Evolutionary conservation across 257 asterid genomes (phyloP), one percentile per base, ranked within the genome.

Genomic region (Fraxinus cuspidata): DNA sequence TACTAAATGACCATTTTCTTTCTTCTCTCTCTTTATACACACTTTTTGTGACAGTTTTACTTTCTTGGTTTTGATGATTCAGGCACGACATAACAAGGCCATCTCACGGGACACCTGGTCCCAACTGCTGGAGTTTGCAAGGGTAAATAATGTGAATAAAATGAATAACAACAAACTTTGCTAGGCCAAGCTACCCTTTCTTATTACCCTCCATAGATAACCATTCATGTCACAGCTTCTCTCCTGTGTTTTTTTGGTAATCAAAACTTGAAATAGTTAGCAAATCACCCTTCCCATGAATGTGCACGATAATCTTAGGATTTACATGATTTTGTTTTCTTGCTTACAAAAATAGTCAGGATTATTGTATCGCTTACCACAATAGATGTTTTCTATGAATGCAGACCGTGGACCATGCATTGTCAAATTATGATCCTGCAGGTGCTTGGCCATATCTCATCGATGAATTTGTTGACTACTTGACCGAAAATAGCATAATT

Each of bases 381-480:
- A 35, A 25, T n/a, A 56, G 35, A 13, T 34, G 7, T 28, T 75
- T 29, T 60, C 38, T 42, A 7, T 70, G 27, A 74, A 79, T 82
- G 87, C 97, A 96, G 99, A 86, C 85, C 21, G 96, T 93, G 73
- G 98, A 93, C 80, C 95, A 94, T 64, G 84, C 89, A 31, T 81
- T 96, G 44, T 85, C 99, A 51, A 93, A 92, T 86, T 93, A 96
- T 76, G 99, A 96, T 73, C 91, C 97, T 7, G 96, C 92, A 31
- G 98, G 99, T 72, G 99, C 99, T 35, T 96, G 99, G 99, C 99
- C 99, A 4, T 96, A 96, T 80, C 95, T 96, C 78, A 93, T 93
- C 47, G 99, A 96, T 74, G 99, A 96, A 83, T 93, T 96, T 82
- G 99, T 92, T 9, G 99, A 96, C 77, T 93, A 92, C 85, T 83